These are phyloP conservation scores for Wickerhamomyces sp. DNA, from an alignment of 1,139 yeast genomes.

Conservation along the genomic window DNA sequence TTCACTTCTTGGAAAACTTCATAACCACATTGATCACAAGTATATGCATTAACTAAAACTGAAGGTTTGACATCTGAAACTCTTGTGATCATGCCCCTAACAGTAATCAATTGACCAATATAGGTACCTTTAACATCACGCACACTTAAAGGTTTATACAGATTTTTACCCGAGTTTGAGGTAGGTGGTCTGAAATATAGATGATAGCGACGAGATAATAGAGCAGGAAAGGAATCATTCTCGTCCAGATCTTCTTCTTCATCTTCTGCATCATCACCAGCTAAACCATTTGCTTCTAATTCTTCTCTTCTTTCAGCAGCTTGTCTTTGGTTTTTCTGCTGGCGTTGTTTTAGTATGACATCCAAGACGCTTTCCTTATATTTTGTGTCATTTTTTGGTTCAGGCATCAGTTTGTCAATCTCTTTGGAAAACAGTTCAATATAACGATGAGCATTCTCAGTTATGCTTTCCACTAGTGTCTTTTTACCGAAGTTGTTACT, in stretches of 20 bases:
- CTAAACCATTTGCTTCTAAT: slow-evolving; percentile 28
- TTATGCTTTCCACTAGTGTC: slow-evolving; percentile 52
- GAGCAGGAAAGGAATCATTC: slow-evolving; percentile 69
- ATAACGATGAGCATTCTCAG: slow-evolving; percentile 73
- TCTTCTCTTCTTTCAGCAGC: slow-evolving; percentile 65
- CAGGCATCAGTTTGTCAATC: slow-evolving; percentile 80
- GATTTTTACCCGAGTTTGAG: slow-evolving; percentile 20
- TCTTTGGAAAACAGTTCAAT: slow-evolving; percentile 70
- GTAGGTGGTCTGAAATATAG: slow-evolving; percentile 82
- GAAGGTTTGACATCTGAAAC: slow-evolving; percentile 96
- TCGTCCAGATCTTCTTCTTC: slow-evolving; percentile 36
- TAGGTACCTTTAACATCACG: slow-evolving; percentile 83
- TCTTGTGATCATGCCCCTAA: slow-evolving; percentile 91
- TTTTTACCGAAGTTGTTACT: slow-evolving; percentile 22
- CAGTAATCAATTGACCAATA: slow-evolving; percentile 83
- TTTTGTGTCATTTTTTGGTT: slow-evolving; percentile 69
- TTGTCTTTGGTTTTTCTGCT: slow-evolving; percentile 70
- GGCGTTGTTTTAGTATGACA: slow-evolving; percentile 87
- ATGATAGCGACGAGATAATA: slow-evolving; percentile 79
- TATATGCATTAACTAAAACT: slow-evolving; percentile 86
- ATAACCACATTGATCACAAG: slow-evolving; percentile 96
- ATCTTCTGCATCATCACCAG: slow-evolving; percentile 25
- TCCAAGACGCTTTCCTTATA: slow-evolving; percentile 91
- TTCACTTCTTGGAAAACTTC: slow-evolving; percentile 96
- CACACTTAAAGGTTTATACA: slow-evolving; percentile 68